Percentiles rank a stretch among this genome's conserved stretches.
Conservation (phyloP, 805 yeast species). For the Cyberlindnera mrakii region DNA sequence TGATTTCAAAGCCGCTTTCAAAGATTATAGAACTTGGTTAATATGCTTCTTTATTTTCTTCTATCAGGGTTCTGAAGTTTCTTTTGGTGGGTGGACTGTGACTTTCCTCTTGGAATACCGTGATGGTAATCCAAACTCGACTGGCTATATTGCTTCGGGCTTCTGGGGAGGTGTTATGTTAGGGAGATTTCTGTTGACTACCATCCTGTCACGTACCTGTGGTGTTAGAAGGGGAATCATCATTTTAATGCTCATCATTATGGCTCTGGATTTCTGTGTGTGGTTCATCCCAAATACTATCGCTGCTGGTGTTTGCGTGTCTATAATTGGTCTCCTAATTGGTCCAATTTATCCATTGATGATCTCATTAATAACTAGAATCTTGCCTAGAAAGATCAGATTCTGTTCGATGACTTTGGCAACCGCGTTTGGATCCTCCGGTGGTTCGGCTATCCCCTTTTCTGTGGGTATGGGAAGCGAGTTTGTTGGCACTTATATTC, state of each 20-base stretch:
- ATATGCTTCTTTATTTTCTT: conserved; percentile 47
- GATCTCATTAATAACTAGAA: conserved; percentile 37
- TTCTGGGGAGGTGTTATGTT: conserved; percentile 61
- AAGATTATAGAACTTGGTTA: conserved; percentile 41
- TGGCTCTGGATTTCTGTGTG: conserved; percentile 34
- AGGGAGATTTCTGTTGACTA: conserved; percentile 48
- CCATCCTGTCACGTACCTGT: conserved; percentile 29
- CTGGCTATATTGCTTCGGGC: conserved; percentile 58
- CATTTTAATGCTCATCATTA: conserved; percentile 28
- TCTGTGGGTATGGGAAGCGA: conserved; percentile 45
- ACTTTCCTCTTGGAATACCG: conserved; percentile 51
- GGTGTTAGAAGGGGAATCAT: conserved; percentile 42
- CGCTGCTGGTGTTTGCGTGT: conserved; percentile 39
- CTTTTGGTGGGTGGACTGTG: conserved; percentile 61
- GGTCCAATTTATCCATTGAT: conserved; percentile 57
- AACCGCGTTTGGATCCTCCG: conserved; percentile 52
- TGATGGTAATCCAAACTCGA: conserved; percentile 32
- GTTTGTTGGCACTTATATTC: conserved; percentile 39
- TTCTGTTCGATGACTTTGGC: conserved; percentile 43
- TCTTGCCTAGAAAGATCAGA: conserved; percentile 47
- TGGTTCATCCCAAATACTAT: conserved; percentile 43
- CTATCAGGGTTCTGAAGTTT: conserved; percentile 61
- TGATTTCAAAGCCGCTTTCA: conserved; percentile 30
- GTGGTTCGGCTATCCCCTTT: conserved; percentile 54
- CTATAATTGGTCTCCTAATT: conserved; percentile 44